Evolutionary conservation across 176 grass and related monocot genomes (phyloP), one percentile per base, ranked within the genome.

Genomic region (Thalia dealbata): DNA sequence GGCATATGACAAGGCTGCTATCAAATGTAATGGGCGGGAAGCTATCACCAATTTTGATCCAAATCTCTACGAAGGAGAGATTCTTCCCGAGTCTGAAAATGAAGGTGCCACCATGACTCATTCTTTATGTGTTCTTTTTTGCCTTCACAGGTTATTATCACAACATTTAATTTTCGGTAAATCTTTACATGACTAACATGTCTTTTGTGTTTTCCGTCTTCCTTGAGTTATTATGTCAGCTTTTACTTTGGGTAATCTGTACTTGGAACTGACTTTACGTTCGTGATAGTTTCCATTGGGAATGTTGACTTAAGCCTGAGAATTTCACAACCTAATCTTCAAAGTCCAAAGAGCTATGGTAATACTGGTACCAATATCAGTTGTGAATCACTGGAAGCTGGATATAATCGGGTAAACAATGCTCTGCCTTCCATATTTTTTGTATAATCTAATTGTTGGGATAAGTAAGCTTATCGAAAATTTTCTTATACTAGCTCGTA

Each of bases 1-100:
- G 60, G 95, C 95, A 11, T 99, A 99, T 77, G 95, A 99, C 77
- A 99, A 87, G 71, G 95, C 95, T 65, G 95, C 90, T 55, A 86
- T 99, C 60, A 91, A 82, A 45, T 91, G 87, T 79, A 99, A 99
- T 75, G 95, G 95, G 60, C 93, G 85, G 60, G 95, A 93, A 80
- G 90, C 95, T 68, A 85, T 93, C 28, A 99, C 95, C 8, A 99
- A 99, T 69, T 99, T 99, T 25, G 90, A 93, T 61, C 74, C 83
- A 68, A 91, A 76, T 67, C 76, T 68, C 67, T 93, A 93, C 10
- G 84, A 93, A 62, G 81, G 68, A 54, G 85, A 88, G 71, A 43
- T 70, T 46, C 50, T 35, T 71, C 78, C 85, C 5, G 79, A 93
- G 63, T 52, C 76, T 59, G 72, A 91, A 76, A 81, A 81, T 75